Percentiles rank a stretch among this genome's conserved stretches.
phyloP scores from a whole-genome alignment of 1,284 basidiomycete species.

The Termitomyces sp. region DNA sequence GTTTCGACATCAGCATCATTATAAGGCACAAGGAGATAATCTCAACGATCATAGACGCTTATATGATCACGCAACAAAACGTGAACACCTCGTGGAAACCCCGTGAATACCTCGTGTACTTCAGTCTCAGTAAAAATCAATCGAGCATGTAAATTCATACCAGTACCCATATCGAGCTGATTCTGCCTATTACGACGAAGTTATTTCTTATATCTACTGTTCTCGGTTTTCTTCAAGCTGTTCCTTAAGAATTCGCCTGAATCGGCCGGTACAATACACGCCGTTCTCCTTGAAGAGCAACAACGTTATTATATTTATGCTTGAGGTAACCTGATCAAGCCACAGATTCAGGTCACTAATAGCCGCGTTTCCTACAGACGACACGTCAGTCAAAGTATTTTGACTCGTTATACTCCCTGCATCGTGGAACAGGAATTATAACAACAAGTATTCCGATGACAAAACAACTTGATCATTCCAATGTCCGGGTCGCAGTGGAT shows the following conservation, averaged over 20 bases:
- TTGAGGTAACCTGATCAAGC: not conserved
- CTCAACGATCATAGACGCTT: not conserved
- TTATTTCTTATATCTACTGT: not conserved
- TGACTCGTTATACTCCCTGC: not conserved
- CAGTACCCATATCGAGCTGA: not conserved
- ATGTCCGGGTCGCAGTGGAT: not conserved
- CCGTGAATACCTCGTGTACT: not conserved
- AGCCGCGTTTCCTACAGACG: not conserved
- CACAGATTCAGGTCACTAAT: not conserved
- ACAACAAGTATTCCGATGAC: not conserved
- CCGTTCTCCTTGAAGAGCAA: not conserved
- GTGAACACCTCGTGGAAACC: not conserved
- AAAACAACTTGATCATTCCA: not conserved
- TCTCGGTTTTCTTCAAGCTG: not conserved
- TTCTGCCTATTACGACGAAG: not conserved
- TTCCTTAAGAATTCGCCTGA: not conserved
- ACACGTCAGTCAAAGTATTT: not conserved
- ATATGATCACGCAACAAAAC: not conserved
- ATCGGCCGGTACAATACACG: not conserved
- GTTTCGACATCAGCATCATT: not conserved
- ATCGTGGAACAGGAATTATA: not conserved
- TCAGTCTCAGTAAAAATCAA: not conserved
- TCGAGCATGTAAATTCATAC: not conserved
- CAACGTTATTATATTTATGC: not conserved
- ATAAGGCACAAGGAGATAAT: not conserved